phyloP scores from a whole-genome alignment of 1,139 yeast species.

The Saccharomyces uvarum region DNA sequence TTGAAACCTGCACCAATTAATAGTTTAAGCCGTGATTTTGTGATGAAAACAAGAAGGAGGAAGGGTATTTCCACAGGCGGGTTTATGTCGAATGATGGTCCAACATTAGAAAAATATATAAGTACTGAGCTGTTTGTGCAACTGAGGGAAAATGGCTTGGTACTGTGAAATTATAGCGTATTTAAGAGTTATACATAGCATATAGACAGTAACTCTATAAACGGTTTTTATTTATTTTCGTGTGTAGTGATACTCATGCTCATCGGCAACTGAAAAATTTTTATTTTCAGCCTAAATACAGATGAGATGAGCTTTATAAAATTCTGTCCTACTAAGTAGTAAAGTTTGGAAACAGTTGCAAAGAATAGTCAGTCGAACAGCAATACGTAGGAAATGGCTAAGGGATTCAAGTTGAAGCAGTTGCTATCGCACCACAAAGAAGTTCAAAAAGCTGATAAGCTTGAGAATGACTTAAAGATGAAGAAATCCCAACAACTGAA shows the following conservation, averaged over 20 bases:
- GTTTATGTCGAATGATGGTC: constrained; percentile 56
- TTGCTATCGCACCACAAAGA: constrained; percentile 28
- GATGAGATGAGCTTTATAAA: constrained; percentile 22
- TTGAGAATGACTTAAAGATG: constrained; percentile 17
- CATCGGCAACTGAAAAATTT: constrained; percentile 1
- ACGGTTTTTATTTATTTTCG: neutral
- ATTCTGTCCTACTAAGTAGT: neutral
- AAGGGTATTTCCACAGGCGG: constrained; percentile 69
- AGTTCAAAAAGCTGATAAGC: constrained; percentile 17
- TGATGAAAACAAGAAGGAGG: constrained; percentile 78
- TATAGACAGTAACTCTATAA: neutral
- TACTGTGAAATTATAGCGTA: constrained; percentile 10
- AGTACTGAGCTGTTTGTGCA: constrained; percentile 52
- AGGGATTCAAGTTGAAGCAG: constrained; percentile 33
- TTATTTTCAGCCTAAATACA: constrained; percentile 2
- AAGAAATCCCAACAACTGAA: constrained; percentile 20
- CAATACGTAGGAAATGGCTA: constrained; percentile 27
- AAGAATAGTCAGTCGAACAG: neutral
- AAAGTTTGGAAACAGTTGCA: neutral
- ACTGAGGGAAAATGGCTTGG: constrained; percentile 43
- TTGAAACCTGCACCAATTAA: constrained; percentile 65
- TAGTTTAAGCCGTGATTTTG: constrained; percentile 79
- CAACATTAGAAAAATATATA: constrained; percentile 61
- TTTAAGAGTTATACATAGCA: neutral
- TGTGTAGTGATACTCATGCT: neutral